Base-by-base conservation (phyloP, 148 eudicot genomes). In the Pouteria glomerata region DNA sequence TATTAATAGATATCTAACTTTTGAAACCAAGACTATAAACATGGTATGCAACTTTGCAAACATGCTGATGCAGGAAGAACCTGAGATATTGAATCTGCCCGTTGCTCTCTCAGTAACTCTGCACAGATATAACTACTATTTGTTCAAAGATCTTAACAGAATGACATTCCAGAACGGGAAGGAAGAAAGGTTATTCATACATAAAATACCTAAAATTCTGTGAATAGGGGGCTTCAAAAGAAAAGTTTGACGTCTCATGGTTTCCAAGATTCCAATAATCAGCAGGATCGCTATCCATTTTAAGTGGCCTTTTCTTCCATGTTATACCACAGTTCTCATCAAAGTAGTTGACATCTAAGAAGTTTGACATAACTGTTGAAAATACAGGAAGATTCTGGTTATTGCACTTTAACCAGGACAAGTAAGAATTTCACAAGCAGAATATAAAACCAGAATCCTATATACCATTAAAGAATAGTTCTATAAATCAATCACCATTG, bases 231-330 rank as follows among this genome's bases (percentile, higher is more conserved):
- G 50, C 76, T 56, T 71, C 72, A 62, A 66, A 64, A 63, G 47
- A 34, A 11, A 84, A 76, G 56, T 76, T 77, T 58, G 78, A 66
- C 18, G 31, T 31, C 73, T 71, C 77, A 37, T 64, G 74, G 47
- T 66, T 66, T 67, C 75, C 72, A 47, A 48, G 29, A 66, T 63
- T 57, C 65, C 69, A 76, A 71, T 45, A 62, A 73, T 81, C 84
- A 73, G 55, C 45, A 73, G 53, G 78, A 55, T 42, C 37, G 29
- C 34, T 50, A 76, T 78, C 57, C 6, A 52, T 70, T 41, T 62
- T 56, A 34, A 44, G 26, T 23, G 56, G 27, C 63, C 76, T 31
- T 35, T 51, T 67, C 57, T 72, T 73, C 70, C 74, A 63, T 39
- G 71, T 69, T 15, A 39, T 42, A 55, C 48, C 34, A 56, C 57